These are phyloP conservation scores for Trichosporon sp. DNA, from an alignment of 1,284 basidiomycete genomes.

Conservation along the genomic window DNA sequence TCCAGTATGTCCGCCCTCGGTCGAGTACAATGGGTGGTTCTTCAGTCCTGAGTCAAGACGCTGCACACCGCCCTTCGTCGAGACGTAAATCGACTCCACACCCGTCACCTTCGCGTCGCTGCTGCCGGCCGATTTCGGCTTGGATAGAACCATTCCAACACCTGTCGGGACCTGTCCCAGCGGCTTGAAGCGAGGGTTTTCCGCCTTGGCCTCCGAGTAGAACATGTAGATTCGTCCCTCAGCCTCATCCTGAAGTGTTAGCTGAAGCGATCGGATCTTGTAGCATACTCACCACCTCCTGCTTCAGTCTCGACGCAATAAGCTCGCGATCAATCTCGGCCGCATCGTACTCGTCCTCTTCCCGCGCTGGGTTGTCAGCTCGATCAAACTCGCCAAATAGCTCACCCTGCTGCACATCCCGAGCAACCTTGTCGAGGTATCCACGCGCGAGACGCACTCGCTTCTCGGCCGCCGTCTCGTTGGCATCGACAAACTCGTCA, in stretches of 20 bases:
- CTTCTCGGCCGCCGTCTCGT: constrained; percentile 93
- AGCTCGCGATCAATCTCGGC: constrained; percentile 88
- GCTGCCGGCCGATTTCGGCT: neutral
- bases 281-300: constrained; percentile 62
- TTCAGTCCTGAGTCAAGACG: constrained; percentile 55
- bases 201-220: constrained; percentile 46
- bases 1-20: constrained; percentile 71
- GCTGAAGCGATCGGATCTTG: neutral
- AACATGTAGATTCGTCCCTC: constrained; percentile 44
- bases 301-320: constrained; percentile 79
- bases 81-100: constrained; percentile 47
- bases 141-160: constrained; percentile 5
- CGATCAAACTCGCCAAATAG: constrained; percentile 17
- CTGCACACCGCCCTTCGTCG: constrained; percentile 76
- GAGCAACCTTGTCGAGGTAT: constrained; percentile 74
- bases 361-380: constrained; percentile 18
- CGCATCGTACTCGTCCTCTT: constrained; percentile 81
- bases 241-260: constrained; percentile 38
- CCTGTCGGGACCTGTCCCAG: constrained; percentile 11
- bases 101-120: constrained; percentile 4
- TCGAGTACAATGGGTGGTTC: constrained; percentile 19
- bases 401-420: constrained; percentile 64
- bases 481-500: constrained; percentile 59
- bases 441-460: constrained; percentile 80
- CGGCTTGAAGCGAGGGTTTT: constrained; percentile 8